Base-by-base conservation (phyloP, 192 early-diverging fungal species). In the Coemansia umbellata region DNA sequence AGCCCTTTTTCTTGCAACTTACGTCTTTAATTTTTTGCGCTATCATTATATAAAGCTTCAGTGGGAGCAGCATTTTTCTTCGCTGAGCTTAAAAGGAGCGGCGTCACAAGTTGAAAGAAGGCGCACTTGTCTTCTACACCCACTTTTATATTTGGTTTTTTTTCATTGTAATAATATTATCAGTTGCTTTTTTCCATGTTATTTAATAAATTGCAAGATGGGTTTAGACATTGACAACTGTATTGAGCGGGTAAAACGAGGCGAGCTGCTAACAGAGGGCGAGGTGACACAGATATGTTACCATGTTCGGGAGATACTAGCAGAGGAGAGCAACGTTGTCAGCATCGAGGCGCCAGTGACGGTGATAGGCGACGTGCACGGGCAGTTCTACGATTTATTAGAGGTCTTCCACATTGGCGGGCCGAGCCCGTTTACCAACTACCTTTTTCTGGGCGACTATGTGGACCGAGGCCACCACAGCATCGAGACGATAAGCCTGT, bases 391-490 rank as follows among this genome's bases (percentile, higher is more conserved):
- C 64, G 96, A 99, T 65, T 75, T 99, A 36, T 74, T 97, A 31
- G 96, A 97, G 63, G 82, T 99, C 26, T 99, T 99, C 68, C 79
- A 85, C 23, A 94, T 99, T 10, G 94, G 93, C 28, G 96, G 94
- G 11, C 91, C 90, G 55, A 78, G 93, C 17, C 92, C 94, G 39
- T 79, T 81, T 40, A 97, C 92, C 14, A 90, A 90, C 69, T 99
- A 99, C 77, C 88, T 99, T 58, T 99, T 99, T 60, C 94, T 99
- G 84, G 96, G 96, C 31, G 96, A 98, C 75, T 98, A 95, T 68
- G 96, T 98, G 5, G 96, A 98, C 82, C 87, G 96, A 39, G 96
- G 96, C n/a, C 94, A 95, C 76, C 92, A 95, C 79, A 92, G 89
- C 79, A 85, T 97, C 9, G 93, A 98, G 60, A 96, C 93, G 15